A percentile compares a stretch with the other conserved stretches of the same genome.
Evolutionary conservation across 108 stramenopile species (phyloP).

Genomic region (Cyclotella distinguenda): DNA sequence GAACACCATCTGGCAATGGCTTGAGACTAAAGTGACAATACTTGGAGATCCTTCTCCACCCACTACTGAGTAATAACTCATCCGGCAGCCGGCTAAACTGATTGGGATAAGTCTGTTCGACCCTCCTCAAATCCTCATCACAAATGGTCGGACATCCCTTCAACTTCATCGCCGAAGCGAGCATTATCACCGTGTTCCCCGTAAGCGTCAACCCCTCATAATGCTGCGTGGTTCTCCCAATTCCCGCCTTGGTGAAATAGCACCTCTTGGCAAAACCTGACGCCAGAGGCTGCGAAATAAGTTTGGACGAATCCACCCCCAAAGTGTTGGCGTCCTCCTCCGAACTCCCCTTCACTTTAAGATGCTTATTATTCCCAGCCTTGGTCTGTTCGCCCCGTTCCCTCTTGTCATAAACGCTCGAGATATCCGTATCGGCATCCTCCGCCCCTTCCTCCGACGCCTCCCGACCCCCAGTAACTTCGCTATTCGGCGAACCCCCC

Average conservation of each 20-base stretch:
- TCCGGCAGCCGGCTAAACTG: constrained; percentile 84
- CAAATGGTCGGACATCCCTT: constrained; percentile 92
- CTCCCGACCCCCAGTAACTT: neutral
- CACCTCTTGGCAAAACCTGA: constrained; percentile 82
- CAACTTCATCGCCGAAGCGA: constrained; percentile 85
- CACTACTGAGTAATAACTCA: constrained; percentile 74
- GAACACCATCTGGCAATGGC: constrained; percentile 61
- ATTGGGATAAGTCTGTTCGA: constrained; percentile 86
- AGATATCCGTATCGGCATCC: constrained; percentile 26
- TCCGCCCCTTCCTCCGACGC: constrained; percentile 18
- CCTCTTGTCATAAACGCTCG: constrained; percentile 8
- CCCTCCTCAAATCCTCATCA: constrained; percentile 85
- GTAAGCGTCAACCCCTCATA: constrained; percentile 86
- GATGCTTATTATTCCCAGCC: neutral
- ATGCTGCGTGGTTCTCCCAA: constrained; percentile 78
- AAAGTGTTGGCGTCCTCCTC: constrained; percentile 16
- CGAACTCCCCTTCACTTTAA: neutral
- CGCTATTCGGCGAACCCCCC: constrained; percentile 13
- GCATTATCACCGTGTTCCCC: constrained; percentile 84
- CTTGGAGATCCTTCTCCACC: constrained; percentile 84
- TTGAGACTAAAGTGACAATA: constrained; percentile 87
- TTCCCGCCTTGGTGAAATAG: constrained; percentile 87
- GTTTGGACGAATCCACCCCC: constrained; percentile 16
- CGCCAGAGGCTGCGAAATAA: constrained; percentile 64
- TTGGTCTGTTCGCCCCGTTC: constrained; percentile 2